Percentiles rank a stretch among this genome's conserved stretches.
Conservation (phyloP, 805 yeast species). For the Candida ulmi region DNA sequence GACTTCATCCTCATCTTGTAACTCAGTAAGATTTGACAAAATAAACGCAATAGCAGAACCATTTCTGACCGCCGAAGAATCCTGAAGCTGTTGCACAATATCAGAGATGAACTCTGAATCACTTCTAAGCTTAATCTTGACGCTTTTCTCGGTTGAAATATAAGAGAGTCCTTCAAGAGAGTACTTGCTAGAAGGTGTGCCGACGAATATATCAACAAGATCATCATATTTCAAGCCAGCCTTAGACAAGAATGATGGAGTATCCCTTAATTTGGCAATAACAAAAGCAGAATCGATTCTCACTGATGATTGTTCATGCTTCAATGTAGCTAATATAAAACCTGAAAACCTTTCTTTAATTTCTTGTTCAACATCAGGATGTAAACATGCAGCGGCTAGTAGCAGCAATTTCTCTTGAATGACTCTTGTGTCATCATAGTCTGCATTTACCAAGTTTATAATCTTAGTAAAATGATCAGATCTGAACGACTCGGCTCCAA, state of each 20-base stretch:
- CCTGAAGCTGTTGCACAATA: constrained; percentile 21
- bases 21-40: constrained; percentile 26
- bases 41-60: constrained; percentile 29
- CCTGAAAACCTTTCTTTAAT: constrained; percentile 40
- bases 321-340: constrained; percentile 33
- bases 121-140: constrained; percentile 31
- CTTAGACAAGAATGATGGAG: constrained; percentile 27
- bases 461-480: constrained; percentile 23
- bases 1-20: constrained; percentile 21
- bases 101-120: constrained; percentile 30
- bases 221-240: constrained; percentile 24
- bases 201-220: constrained; percentile 26
- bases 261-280: constrained; percentile 53
- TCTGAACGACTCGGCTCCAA: constrained; percentile 18
- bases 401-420: too few relatives aligned
- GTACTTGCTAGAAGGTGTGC: constrained; percentile 9
- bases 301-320: constrained; percentile 13
- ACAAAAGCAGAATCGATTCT: constrained; percentile 37
- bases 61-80: constrained; percentile 7
- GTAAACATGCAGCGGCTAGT: constrained; percentile 45
- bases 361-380: constrained; percentile 41
- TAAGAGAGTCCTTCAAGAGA: constrained; percentile 47
- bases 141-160: constrained; percentile 35
- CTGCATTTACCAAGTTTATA: constrained; percentile 12
- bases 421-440: constrained; percentile 24